These are phyloP conservation scores for Blakeslea trispora DNA, from an alignment of 371 early-diverging fungal genomes.

Conservation along the genomic window DNA sequence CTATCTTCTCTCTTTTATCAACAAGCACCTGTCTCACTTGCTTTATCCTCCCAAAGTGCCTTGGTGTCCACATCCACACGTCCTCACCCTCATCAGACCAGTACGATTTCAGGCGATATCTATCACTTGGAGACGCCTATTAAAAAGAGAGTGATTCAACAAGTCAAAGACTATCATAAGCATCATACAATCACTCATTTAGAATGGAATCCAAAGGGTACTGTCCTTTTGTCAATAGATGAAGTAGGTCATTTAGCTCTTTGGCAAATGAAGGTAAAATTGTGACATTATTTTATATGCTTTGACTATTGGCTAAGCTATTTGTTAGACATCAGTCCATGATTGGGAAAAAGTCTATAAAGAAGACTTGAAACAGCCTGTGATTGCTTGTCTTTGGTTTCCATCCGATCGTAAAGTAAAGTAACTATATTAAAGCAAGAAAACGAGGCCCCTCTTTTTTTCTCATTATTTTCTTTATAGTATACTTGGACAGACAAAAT, in stretches of 20 bases:
- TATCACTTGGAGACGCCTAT: conserved; percentile 24
- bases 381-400: conserved; percentile 48
- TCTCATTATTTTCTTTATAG: no score
- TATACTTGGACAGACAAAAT: conserved; percentile 21
- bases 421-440: no score
- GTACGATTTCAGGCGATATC: conserved; percentile 37
- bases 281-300: no score
- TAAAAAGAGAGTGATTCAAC: conserved; percentile 27
- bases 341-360: conserved; percentile 37
- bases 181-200: conserved; percentile 44
- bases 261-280: conserved; percentile 47
- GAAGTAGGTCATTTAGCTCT: conserved; percentile 47
- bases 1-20: conserved; percentile 33
- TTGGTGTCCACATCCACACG: conserved; percentile 31
- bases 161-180: conserved; percentile 40
- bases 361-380: conserved; percentile 41
- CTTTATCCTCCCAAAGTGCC: conserved; percentile 34
- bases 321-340: conserved; percentile 18
- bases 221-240: conserved; percentile 43
- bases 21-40: conserved; percentile 34
- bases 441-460: no score
- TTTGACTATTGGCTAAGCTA: no score
- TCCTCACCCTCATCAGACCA: conserved; percentile 27
- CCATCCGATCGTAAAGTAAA: conserved; percentile 44
- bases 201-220: conserved; percentile 49